phyloP scores from a whole-genome alignment of 2,329 filamentous ascomycete species.

The Fusarium stilboides region DNA sequence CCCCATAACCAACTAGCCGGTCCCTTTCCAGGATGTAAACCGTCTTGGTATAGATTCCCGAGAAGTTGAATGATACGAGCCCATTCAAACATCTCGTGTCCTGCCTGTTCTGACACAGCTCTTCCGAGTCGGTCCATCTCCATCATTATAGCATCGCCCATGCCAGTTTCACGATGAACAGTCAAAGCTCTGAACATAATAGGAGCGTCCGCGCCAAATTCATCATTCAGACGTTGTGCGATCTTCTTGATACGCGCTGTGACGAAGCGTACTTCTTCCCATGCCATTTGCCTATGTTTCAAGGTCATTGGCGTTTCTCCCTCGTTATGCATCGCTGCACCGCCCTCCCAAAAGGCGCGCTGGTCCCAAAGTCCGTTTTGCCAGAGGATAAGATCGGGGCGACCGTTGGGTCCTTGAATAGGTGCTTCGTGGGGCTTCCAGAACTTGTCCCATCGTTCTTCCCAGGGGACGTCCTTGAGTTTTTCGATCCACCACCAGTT shows the following conservation, averaged over 20 bases:
- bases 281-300: conserved; percentile 31
- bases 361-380: conserved; percentile 42
- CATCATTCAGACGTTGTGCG: conserved; percentile 13
- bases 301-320: conserved; percentile 5
- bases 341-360: conserved; percentile 32
- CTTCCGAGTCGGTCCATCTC: conserved; percentile 38
- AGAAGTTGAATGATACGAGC: conserved; percentile 29
- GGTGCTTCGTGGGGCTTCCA: conserved; percentile 35
- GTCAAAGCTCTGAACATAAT: conserved; percentile 41
- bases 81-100: conserved; percentile 44
- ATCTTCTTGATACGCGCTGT: conserved; percentile 40
- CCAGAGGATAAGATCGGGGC: conserved; percentile 35
- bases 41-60: conserved; percentile 21
- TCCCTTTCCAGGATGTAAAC: conserved; percentile 33
- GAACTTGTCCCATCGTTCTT: conserved; percentile 34
- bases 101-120: conserved; percentile 38
- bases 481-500: conserved; percentile 45
- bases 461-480: conserved; percentile 33
- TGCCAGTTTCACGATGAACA: conserved; percentile 29
- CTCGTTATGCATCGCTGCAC: conserved; percentile 16
- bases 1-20: conserved; percentile 41
- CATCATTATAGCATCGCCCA: conserved; percentile 38
- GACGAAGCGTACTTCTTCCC: conserved; percentile 39
- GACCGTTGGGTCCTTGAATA: conserved; percentile 32
- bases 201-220: conserved; percentile 21